Percentiles rank a stretch among this genome's conserved stretches.
Evolutionary conservation across 208 protist species (phyloP).

Genomic region (Zelonia costaricensis): DNA sequence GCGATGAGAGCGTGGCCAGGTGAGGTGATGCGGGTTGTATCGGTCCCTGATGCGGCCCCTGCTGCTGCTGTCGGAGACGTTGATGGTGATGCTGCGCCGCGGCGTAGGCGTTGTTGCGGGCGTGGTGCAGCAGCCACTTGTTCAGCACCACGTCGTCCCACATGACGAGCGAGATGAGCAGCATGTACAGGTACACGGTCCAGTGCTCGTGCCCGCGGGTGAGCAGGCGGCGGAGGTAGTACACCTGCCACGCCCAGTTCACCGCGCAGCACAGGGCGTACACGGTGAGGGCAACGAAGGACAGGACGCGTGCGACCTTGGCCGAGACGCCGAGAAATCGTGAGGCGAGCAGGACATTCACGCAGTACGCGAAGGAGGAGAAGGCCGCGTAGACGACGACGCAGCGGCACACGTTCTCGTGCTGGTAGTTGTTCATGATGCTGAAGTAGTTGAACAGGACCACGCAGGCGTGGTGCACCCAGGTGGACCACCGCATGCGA

Average conservation of each 20-base stretch:
- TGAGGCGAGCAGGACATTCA: slow-evolving; percentile 91
- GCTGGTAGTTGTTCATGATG: slow-evolving; percentile 86
- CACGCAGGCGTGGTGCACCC: slow-evolving; percentile 89
- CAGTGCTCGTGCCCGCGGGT: slow-evolving; percentile 58
- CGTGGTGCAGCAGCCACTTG: slow-evolving; percentile 77
- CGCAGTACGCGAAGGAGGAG: slow-evolving; percentile 90
- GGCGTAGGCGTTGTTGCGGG: slow-evolving; percentile 64
- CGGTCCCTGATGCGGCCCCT: slow-evolving; percentile 14
- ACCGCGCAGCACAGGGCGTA: slow-evolving; percentile 84
- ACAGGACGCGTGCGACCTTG: slow-evolving; percentile 65
- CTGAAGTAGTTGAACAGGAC: slow-evolving; percentile 91
- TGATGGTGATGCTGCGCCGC: slow-evolving; percentile 50
- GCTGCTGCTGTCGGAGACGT: slow-evolving; percentile 17
- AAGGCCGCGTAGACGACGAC: slow-evolving; percentile 94
- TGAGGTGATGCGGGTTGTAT: neutral
- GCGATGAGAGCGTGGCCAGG: too few species aligned
- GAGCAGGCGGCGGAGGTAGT: slow-evolving; percentile 83
- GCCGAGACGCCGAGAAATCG: slow-evolving; percentile 82
- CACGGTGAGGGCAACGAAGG: slow-evolving; percentile 73
- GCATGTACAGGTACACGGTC: slow-evolving; percentile 87
- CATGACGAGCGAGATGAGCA: slow-evolving; percentile 82
- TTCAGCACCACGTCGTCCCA: slow-evolving; percentile 84
- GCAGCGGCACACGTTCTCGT: slow-evolving; percentile 88
- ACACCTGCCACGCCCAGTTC: slow-evolving; percentile 92
- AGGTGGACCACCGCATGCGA: slow-evolving; percentile 91